Conservation (phyloP, 2,329 filamentous ascomycete genomes). For the Cadophora luteo-olivacea region DNA sequence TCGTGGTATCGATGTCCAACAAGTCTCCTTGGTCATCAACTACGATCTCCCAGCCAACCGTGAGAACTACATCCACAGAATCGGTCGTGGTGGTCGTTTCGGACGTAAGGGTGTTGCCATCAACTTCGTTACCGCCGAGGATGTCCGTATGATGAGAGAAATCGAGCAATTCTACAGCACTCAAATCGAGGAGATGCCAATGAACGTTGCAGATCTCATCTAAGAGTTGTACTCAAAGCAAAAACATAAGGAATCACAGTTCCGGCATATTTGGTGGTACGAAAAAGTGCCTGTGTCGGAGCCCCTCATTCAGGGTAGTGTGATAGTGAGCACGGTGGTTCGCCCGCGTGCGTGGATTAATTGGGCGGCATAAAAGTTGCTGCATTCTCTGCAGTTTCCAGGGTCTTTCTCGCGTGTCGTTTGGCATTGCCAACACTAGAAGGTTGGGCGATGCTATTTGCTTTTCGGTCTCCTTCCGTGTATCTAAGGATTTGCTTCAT, state of each 20-base stretch:
- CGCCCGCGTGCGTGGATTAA: slow-evolving; percentile 44
- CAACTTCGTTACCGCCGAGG: slow-evolving; percentile 99
- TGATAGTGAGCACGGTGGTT: slow-evolving; percentile 47
- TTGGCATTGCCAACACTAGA: slow-evolving; percentile 43
- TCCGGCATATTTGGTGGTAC: slow-evolving; percentile 34
- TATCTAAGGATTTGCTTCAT: slow-evolving; percentile 42
- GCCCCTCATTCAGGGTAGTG: slow-evolving; percentile 39
- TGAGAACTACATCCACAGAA: slow-evolving; percentile 99
- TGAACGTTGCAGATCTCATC: slow-evolving; percentile 83
- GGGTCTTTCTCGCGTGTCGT: slow-evolving; percentile 40
- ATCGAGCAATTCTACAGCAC: slow-evolving; percentile 99
- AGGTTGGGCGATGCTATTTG: slow-evolving; percentile 42
- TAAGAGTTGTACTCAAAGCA: slow-evolving; percentile 51
- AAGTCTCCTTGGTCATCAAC: slow-evolving; percentile 99
- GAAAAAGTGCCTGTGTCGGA: slow-evolving; percentile 33
- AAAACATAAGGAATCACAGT: slow-evolving; percentile 44
- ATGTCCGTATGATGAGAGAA: slow-evolving; percentile 99
- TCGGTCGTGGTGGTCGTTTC: slow-evolving; percentile 99
- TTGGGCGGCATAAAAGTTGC: slow-evolving; percentile 45
- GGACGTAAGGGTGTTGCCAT: slow-evolving; percentile 99
- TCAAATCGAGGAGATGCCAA: slow-evolving; percentile 99
- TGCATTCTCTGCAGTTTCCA: slow-evolving; percentile 37
- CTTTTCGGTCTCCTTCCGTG: slow-evolving; percentile 40
- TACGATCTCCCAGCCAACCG: slow-evolving; percentile 98
- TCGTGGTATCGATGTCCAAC: slow-evolving; percentile 99